Evolutionary conservation across 306 rosid genomes (phyloP), one percentile per base, ranked within the genome.

Genomic region (Vachellia collinsii): DNA sequence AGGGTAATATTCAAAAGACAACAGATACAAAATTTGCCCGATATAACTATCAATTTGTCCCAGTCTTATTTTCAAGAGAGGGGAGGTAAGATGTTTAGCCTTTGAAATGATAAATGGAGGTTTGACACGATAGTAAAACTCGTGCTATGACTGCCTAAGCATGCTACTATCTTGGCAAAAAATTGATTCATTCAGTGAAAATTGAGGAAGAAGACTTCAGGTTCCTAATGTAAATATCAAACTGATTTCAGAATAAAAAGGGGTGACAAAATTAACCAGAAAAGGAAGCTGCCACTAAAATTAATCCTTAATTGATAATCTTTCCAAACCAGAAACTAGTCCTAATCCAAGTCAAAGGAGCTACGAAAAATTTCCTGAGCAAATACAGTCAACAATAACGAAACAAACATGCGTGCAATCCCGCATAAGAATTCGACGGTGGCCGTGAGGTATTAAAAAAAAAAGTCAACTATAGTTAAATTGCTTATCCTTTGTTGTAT

Each of bases 321-420:
- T 62, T 63, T 9, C n/a, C 48, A 7, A 43, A 23, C 12, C 62
- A 19, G 25, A 25, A 7, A 76, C 54, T 25, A 73, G n/a, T 39
- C 48, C 13, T 16, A 83, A 36, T 58, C 69, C 19, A 83, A 79
- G 80, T 85, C 77, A 83, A 82, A 41, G 25, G 20, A n/a, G 1
- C 19, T 36, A 12, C 70, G 25, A 79, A 6, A 48, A 73, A 63
- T 64, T 61, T 74, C 83, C 42, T 38, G 43, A 72, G 41, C 64
- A 67, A 83, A 72, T 81, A 66, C 66, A 48, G 34, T 76, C 81
- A 77, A 77, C 38, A 34, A 1, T n/a, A 72, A 50, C 23, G 47
- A 1, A 50, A 43, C 66, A 83, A 46, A 44, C 58, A 67, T 13
- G 34, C 34, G 36, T 4, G 20, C 42, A 77, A 11, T 56, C 39